Base-by-base conservation (phyloP, 2,329 filamentous ascomycete genomes). In the Oidium heveae region DNA sequence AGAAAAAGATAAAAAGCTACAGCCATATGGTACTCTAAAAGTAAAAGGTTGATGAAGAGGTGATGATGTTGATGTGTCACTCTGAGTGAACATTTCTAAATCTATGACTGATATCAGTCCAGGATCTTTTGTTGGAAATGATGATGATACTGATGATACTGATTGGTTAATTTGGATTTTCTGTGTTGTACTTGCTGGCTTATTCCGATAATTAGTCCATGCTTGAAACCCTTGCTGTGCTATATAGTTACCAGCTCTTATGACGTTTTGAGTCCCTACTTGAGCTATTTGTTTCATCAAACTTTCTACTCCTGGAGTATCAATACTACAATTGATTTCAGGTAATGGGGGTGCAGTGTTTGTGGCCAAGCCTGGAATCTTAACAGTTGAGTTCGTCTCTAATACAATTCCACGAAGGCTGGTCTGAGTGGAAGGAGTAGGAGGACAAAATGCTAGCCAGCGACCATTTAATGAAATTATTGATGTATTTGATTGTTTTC, bases 171-270 rank as follows among this genome's bases (percentile, higher is more conserved):
- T 84, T 33, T 84, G 84, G 58, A 88, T 88, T 57, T 79, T 74
- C 7, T 68, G 60, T 55, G 66, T 65, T 55, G 66, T 66, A 28
- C 70, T 63, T 51, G 70, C 59, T 56, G 71, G 65, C 63, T 75
- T 72, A 62, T 83, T 86, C 77, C 84, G 87, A 68, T 91, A 89
- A 62, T 75, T 82, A 62, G 86, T 86, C 75, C 84, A 86, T 10
- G 81, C 80, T 63, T 86, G 80, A 62, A 79, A 72, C 22, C 84
- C 79, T 63, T 87, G 83, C 62, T 87, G 83, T 2, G 82, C 80
- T 55, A 86, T 76, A 79, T 82, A 87, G 76, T 81, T 28, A 80
- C 82, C 20, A 80, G 57, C 79, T 56, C 83, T 79, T 46, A 87
- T 82, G 44, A 86, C 70, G 62, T 86, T 83, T 62, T 89, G 84